Percentiles rank a stretch among this genome's conserved stretches.
phyloP scores from a whole-genome alignment of 495 filamentous ascomycete genomes.

The Tuber melanosporum region DNA sequence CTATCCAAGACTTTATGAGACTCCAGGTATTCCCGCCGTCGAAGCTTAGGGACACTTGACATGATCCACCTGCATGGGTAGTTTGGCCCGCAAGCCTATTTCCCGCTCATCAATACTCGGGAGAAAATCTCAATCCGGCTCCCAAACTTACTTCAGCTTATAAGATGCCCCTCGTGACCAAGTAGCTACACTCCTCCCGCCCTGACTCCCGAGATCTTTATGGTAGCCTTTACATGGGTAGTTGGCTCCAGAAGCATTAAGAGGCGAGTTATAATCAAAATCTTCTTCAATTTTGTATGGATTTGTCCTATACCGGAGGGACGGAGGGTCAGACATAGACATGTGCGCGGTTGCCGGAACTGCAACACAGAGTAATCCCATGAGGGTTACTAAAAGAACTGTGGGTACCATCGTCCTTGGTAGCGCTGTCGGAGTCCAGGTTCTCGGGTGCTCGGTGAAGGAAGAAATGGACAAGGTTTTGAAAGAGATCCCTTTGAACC shows the following conservation, averaged over 20 bases:
- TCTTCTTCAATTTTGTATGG: slow-evolving; percentile 46
- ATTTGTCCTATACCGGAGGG: slow-evolving; percentile 54
- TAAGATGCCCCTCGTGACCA: slow-evolving; percentile 47
- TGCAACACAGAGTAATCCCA: slow-evolving; percentile 13
- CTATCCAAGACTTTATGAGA: slow-evolving; percentile 59
- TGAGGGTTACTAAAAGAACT: slow-evolving; percentile 13
- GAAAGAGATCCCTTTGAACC: neutral
- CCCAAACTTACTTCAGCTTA: slow-evolving; percentile 40
- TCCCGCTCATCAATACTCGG: neutral
- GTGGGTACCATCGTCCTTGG: slow-evolving; percentile 14
- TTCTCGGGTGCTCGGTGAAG: slow-evolving; percentile 5
- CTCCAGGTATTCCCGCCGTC: slow-evolving; percentile 54
- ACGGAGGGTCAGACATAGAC: slow-evolving; percentile 54
- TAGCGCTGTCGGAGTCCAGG: neutral
- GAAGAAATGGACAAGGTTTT: slow-evolving; percentile 2
- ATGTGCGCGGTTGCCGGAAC: slow-evolving; percentile 51
- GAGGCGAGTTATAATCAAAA: slow-evolving; percentile 51
- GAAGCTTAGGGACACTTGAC: slow-evolving; percentile 58
- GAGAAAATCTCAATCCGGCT: neutral
- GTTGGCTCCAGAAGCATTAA: slow-evolving; percentile 45
- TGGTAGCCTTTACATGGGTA: slow-evolving; percentile 54
- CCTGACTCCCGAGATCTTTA: slow-evolving; percentile 43
- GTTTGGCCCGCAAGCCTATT: slow-evolving; percentile 44
- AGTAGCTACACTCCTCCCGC: slow-evolving; percentile 46
- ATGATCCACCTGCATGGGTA: slow-evolving; percentile 59